Percentiles rank a stretch among this genome's conserved stretches.
These are phyloP conservation scores for Syncephalastrum contaminatum DNA, from an alignment of 371 early-diverging fungal genomes.

Conservation along the genomic window DNA sequence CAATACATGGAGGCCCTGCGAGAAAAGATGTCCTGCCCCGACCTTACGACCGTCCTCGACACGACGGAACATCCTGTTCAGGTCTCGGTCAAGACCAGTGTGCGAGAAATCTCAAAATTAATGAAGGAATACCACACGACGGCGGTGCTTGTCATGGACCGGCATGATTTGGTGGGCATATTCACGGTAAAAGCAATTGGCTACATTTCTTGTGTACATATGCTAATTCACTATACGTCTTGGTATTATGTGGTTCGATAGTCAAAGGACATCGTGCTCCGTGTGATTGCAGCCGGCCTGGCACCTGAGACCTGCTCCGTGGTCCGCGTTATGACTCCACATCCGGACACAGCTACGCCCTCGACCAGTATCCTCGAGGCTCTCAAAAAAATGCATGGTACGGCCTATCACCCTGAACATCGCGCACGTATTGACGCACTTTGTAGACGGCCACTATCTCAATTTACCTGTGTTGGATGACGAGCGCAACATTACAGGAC, in stretches of 20 bases:
- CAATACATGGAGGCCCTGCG: conserved; percentile 57
- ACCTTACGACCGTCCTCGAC: conserved; percentile 73
- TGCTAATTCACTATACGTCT: neutral
- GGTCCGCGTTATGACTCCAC: conserved; percentile 21
- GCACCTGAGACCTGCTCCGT: conserved; percentile 76
- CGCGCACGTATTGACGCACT: neutral
- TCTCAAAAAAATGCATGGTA: conserved; percentile 77
- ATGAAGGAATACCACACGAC: conserved; percentile 86
- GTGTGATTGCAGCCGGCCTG: conserved; percentile 89
- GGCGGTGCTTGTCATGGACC: conserved; percentile 81
- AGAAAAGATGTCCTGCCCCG: conserved; percentile 82
- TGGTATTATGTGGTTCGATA: neutral
- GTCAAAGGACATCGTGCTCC: conserved; percentile 82
- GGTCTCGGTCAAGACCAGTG: conserved; percentile 76
- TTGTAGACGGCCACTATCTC: conserved; percentile 83
- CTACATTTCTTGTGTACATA: neutral
- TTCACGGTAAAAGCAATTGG: conserved; percentile 75
- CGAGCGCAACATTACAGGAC: conserved; percentile 69
- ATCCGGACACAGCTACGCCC: conserved; percentile 65
- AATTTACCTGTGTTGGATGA: conserved; percentile 93
- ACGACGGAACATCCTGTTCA: conserved; percentile 51
- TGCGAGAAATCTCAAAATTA: conserved; percentile 81
- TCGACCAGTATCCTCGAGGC: conserved; percentile 89
- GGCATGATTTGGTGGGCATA: conserved; percentile 79
- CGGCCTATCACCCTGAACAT: conserved; percentile 3